Evolutionary conservation across 768 basidiomycete genomes (phyloP).

Genomic region (Calocybe cyanea): DNA sequence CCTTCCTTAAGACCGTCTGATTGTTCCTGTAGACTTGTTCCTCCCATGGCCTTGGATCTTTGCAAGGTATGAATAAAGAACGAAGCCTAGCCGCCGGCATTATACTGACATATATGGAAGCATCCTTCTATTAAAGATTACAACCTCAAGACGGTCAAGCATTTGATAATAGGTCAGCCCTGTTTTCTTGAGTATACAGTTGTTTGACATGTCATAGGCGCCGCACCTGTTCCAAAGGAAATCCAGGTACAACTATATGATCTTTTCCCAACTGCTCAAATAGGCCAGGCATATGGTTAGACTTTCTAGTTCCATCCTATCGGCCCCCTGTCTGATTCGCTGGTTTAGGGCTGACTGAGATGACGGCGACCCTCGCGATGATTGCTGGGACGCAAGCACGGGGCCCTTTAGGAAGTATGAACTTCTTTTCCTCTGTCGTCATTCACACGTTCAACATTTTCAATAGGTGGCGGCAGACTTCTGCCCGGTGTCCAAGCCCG

Average conservation of each 20-base stretch:
- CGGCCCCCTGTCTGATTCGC: not conserved
- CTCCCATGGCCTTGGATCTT: constrained; percentile 45
- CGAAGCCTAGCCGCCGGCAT: not conserved
- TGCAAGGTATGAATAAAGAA: constrained; percentile 36
- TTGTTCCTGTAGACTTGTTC: constrained; percentile 33
- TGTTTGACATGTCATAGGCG: constrained; percentile 32
- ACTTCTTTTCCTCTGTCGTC: not conserved
- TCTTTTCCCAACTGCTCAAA: constrained; percentile 43
- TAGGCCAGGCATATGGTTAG: constrained; percentile 64
- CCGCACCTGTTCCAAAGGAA: constrained; percentile 55
- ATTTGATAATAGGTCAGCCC: constrained; percentile 37
- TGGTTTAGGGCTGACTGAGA: constrained; percentile 26
- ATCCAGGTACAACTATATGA: constrained; percentile 41
- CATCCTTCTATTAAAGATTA: constrained; percentile 41
- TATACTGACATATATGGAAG: constrained; percentile 20
- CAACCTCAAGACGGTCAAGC: constrained; percentile 36
- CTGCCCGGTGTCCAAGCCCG: constrained; percentile 41
- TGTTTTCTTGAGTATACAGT: constrained; percentile 9
- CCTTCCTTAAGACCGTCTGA: not conserved
- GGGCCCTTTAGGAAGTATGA: constrained; percentile 35
- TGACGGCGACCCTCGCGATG: constrained; percentile 44
- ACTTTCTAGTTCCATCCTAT: not conserved
- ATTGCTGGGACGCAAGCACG: constrained; percentile 36
- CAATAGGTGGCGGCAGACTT: constrained; percentile 36
- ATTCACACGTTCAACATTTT: constrained; percentile 1